Percentiles rank a stretch among this genome's conserved stretches.
phyloP scores from a whole-genome alignment of 805 yeast species.

The Saturnispora silvae region DNA sequence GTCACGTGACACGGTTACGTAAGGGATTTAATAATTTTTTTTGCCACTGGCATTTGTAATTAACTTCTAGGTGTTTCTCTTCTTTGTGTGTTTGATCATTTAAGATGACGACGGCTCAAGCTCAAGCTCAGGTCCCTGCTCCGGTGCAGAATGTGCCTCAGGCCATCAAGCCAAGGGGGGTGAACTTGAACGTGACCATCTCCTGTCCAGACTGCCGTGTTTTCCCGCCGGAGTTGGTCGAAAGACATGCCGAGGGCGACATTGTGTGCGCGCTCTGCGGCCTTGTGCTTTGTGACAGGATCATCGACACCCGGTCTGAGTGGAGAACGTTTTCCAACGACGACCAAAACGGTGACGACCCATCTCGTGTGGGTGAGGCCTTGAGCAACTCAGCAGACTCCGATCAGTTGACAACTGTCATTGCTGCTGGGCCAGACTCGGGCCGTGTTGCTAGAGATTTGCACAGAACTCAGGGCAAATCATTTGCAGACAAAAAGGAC shows the following conservation, averaged over 20 bases:
- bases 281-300: constrained; percentile 78
- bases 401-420: constrained; percentile 85
- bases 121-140: neutral
- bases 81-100: neutral
- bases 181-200: constrained; percentile 77
- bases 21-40: too few species aligned
- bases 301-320: constrained; percentile 92
- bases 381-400: constrained; percentile 86
- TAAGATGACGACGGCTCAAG: constrained; percentile 10
- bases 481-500: constrained; percentile 79
- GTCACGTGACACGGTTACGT: neutral
- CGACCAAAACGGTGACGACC: constrained; percentile 97
- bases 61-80: neutral
- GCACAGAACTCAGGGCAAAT: constrained; percentile 79
- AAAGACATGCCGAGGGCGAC: constrained; percentile 94
- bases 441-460: constrained; percentile 81
- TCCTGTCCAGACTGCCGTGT: constrained; percentile 95
- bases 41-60: neutral
- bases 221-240: constrained; percentile 90
- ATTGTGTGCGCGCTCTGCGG: constrained; percentile 98
- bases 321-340: constrained; percentile 98
- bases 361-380: constrained; percentile 98
- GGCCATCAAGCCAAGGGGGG: constrained; percentile 34
- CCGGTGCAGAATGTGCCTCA: too few species aligned
- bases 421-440: constrained; percentile 79